Conservation (phyloP, 257 asterid genomes). For the Solanum gandarillasii region DNA sequence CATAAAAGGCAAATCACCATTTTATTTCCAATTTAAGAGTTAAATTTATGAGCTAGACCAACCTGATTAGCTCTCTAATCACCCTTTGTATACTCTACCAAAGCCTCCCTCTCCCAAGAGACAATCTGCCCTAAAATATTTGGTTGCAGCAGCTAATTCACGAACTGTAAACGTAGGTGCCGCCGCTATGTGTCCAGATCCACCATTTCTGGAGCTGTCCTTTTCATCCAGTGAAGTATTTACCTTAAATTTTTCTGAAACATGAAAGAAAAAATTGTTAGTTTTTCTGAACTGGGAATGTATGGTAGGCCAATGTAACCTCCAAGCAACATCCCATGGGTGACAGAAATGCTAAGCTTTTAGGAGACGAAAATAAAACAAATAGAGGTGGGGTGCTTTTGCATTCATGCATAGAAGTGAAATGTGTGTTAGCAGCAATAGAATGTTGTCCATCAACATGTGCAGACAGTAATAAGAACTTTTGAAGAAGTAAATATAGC, state of each 20-base stretch:
- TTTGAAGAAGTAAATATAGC: not conserved
- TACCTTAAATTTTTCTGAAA: slow-evolving; percentile 43
- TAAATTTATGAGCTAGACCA: not conserved
- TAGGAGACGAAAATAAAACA: not conserved
- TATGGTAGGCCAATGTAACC: not conserved
- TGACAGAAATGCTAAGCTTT: not conserved
- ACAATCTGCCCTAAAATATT: slow-evolving; percentile 81
- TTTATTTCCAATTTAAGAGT: not conserved
- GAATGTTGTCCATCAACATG: not conserved
- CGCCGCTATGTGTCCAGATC: slow-evolving; percentile 38
- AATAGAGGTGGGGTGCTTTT: not conserved
- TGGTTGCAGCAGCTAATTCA: slow-evolving; percentile 82
- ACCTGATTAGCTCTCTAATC: slow-evolving; percentile 78
- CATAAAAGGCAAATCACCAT: not conserved
- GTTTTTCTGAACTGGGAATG: not conserved
- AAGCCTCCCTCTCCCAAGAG: slow-evolving; percentile 92
- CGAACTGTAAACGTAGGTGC: slow-evolving; percentile 86
- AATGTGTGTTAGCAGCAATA: not conserved
- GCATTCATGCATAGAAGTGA: not conserved
- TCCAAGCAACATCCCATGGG: not conserved
- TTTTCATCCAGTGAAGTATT: slow-evolving; percentile 5
- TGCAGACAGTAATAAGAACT: not conserved
- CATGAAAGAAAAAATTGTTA: not conserved
- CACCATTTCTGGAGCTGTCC: slow-evolving; percentile 31
- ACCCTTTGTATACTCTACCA: slow-evolving; percentile 77